Percentiles rank a stretch among this genome's conserved stretches.
These are phyloP conservation scores for Pleurotus eryngii DNA, from an alignment of 768 basidiomycete genomes.

Conservation along the genomic window DNA sequence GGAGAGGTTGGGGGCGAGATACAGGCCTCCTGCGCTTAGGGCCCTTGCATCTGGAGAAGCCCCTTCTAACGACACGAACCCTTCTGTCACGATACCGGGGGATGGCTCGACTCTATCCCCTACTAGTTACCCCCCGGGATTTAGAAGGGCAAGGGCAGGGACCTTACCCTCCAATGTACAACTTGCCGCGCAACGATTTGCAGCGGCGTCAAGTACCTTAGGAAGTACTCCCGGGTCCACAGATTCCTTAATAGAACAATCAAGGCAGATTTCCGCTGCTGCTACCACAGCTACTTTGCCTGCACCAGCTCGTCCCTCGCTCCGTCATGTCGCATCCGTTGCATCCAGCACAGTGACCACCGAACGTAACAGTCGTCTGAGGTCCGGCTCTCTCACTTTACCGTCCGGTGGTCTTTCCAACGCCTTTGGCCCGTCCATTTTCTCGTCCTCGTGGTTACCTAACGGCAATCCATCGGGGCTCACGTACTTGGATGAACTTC, in stretches of 20 bases:
- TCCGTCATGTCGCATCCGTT: slow-evolving; percentile 71
- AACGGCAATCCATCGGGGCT: slow-evolving; percentile 55
- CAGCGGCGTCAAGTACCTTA: slow-evolving; percentile 60
- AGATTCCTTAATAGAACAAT: slow-evolving; percentile 44
- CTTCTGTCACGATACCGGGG: slow-evolving; percentile 54
- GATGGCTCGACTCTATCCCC: slow-evolving; percentile 61
- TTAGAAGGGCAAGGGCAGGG: slow-evolving; percentile 93
- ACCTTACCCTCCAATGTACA: slow-evolving; percentile 96
- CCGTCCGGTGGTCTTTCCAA: slow-evolving; percentile 75
- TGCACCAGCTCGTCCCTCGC: slow-evolving; percentile 54
- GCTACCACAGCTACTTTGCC: slow-evolving; percentile 36
- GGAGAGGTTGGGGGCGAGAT: slow-evolving; percentile 64
- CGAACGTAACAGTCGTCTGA: slow-evolving; percentile 77
- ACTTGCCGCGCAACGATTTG: slow-evolving; percentile 80
- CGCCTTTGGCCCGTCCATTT: slow-evolving; percentile 85
- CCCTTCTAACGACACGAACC: slow-evolving; percentile 64
- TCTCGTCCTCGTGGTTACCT: slow-evolving; percentile 86
- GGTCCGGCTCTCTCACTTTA: slow-evolving; percentile 90
- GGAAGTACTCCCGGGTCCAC: slow-evolving; percentile 40
- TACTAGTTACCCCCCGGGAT: slow-evolving; percentile 80
- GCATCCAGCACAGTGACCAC: slow-evolving; percentile 47
- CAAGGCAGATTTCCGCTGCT: slow-evolving; percentile 47
- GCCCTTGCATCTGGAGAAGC: slow-evolving; percentile 66
- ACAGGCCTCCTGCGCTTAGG: slow-evolving; percentile 80
- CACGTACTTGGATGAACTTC: slow-evolving; percentile 73